Percentiles rank a stretch among this genome's conserved stretches.
Evolutionary conservation across 495 filamentous ascomycete species (phyloP).

Genomic region (Daldinia bambusicola): DNA sequence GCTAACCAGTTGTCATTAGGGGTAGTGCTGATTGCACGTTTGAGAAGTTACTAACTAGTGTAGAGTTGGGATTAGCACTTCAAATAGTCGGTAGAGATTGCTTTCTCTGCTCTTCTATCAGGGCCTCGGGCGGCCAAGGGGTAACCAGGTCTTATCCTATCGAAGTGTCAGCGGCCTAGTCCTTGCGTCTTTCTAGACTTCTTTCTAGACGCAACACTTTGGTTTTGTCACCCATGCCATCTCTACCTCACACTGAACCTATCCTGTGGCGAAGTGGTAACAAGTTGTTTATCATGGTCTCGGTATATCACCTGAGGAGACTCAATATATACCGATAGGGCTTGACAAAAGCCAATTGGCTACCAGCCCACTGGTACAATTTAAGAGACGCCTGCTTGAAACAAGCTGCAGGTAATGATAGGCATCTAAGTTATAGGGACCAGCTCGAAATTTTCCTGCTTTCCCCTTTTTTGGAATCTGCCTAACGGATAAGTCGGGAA

Average conservation of each 20-base stretch:
- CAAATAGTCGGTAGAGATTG: neutral
- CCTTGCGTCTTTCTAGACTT: neutral
- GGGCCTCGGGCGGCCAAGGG: neutral
- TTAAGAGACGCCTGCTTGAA: conserved; percentile 11
- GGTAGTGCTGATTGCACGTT: conserved; percentile 14
- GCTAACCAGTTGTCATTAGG: conserved; percentile 10
- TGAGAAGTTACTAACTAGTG: conserved; percentile 1
- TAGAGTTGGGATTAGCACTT: neutral
- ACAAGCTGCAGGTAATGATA: neutral
- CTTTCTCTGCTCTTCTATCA: conserved; percentile 10
- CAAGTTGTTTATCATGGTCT: conserved; percentile 6
- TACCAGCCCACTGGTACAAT: conserved; percentile 17
- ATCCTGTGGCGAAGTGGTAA: neutral
- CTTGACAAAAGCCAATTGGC: conserved; percentile 18
- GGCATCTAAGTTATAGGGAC: neutral
- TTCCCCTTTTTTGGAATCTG: conserved; percentile 16
- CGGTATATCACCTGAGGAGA: neutral
- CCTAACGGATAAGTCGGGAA: conserved; percentile 15
- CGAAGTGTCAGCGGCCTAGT: neutral
- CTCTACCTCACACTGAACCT: neutral
- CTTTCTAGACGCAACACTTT: neutral
- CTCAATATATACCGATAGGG: conserved; percentile 8
- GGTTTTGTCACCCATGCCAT: neutral
- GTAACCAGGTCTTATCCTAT: neutral
- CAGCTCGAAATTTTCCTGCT: neutral